Conservation (phyloP, 768 basidiomycete genomes). For the Polyporus arcularius region DNA sequence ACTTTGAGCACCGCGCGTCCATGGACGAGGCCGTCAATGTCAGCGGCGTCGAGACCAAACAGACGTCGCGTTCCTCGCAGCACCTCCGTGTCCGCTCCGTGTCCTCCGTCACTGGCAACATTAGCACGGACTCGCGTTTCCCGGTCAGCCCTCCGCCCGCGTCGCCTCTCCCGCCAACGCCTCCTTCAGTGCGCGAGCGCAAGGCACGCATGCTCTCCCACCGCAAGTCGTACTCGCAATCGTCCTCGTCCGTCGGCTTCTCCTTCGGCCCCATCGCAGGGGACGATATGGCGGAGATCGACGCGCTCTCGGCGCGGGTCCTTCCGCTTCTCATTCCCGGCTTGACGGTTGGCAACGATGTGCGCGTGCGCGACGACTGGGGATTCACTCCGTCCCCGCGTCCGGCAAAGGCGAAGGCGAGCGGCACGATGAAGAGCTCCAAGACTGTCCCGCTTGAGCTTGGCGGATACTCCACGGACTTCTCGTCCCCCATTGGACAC, state of each 20-base stretch:
- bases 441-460: conserved; percentile 31
- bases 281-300: conserved; percentile 60
- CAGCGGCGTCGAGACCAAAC: conserved; percentile 19
- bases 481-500: conserved; percentile 58
- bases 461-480: conserved; percentile 36
- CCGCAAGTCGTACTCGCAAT: conserved; percentile 53
- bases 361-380: conserved; percentile 47
- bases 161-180: conserved; percentile 74
- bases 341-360: conserved; percentile 55
- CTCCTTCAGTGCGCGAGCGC: conserved; percentile 61
- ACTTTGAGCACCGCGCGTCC: conserved; percentile 33
- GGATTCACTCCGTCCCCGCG: conserved; percentile 15
- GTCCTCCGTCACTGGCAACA: conserved; percentile 48
- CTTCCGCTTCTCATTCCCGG: conserved; percentile 70
- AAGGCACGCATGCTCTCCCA: conserved; percentile 55
- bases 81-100: conserved; percentile 67
- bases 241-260: conserved; percentile 60
- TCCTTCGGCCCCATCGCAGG: conserved; percentile 59
- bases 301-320: conserved; percentile 68
- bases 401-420: background rate
- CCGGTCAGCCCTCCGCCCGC: conserved; percentile 58
- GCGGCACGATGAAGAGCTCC: conserved; percentile 14
- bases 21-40: conserved; percentile 27
- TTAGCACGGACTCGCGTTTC: conserved; percentile 25
- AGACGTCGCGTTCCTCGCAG: conserved; percentile 13